Conservation (phyloP, 345 rosid genomes). For the Eucalyptus leucophloia region DNA sequence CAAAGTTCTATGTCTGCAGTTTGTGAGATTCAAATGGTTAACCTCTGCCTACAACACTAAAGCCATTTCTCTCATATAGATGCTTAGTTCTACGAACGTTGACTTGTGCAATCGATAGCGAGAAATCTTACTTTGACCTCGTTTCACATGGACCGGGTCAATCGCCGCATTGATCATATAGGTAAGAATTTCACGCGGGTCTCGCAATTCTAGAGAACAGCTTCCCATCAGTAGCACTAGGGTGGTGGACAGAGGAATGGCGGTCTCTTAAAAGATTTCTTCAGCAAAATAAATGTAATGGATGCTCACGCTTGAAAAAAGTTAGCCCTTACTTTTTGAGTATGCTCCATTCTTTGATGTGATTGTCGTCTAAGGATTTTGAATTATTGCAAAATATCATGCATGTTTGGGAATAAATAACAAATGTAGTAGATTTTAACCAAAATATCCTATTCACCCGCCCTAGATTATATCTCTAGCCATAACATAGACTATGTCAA, state of each 20-base stretch:
- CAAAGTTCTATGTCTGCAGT: fast-evolving
- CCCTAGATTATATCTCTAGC: neutral
- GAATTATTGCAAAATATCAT: neutral
- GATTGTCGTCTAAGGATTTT: neutral
- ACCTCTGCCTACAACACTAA: neutral
- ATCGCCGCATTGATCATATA: neutral
- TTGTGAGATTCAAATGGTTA: neutral
- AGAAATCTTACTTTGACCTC: neutral
- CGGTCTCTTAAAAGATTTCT: neutral
- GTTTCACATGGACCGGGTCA: neutral
- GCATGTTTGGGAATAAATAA: neutral
- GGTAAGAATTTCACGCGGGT: neutral
- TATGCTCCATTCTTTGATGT: neutral
- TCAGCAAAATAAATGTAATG: neutral
- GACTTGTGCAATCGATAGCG: neutral
- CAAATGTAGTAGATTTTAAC: neutral
- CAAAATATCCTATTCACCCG: too few species aligned
- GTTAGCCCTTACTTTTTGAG: neutral
- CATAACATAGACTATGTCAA: neutral
- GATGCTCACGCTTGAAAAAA: neutral
- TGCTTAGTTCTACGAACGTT: neutral
- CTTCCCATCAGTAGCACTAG: neutral
- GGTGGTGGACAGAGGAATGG: neutral
- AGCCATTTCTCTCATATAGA: neutral
- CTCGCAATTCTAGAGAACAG: neutral